Evolutionary conservation across 2,329 filamentous ascomycete genomes (phyloP), one percentile per base, ranked within the genome.

Genomic region (Dothiorella sarmentorum): DNA sequence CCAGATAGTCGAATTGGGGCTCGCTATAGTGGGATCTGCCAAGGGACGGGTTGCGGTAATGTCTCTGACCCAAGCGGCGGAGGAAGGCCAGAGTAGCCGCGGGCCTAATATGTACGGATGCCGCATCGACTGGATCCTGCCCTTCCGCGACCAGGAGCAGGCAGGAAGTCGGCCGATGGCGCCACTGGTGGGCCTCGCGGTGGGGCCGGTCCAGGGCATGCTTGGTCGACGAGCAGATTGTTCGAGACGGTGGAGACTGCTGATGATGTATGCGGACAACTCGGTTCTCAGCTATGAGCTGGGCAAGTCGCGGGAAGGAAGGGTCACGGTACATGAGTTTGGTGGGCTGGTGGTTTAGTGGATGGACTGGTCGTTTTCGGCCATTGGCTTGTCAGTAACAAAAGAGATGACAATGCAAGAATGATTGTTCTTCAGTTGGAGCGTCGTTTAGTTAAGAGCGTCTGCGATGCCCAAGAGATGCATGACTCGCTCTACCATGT

Each of bases 201-300:
- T 87, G 2, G 83, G 83, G 2, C 88, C 85, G 0, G 73, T 89
- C 6, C 86, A 85, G 53, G 79, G 76, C 0, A 71, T 68, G 60
- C 63, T 72, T 55, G 66, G 68, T 2, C 56, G 35, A 15, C 37
- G 35, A 61, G 29, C 56, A 44, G 13, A 66, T 65, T 43, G 63
- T 59, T 65, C 56, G 5, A 64, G 77, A 62, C 78, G 82, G 59
- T 91, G 86, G 79, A 76, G 87, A 60, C 64, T 93, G 59, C 81
- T 93, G 69, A 73, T 92, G 71, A 85, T 89, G 69, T 92, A 87
- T 68, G 80, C 81, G 60, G 85, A 91, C 70, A 85, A 89, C 65
- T 82, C 82, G 2, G 80, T 92, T 26, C 67, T 90, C 63, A 86
- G 82, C 60, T 92, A 91, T 73, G 85, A 90, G 69, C 71, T 91